Conservation (phyloP, 352 stramenopile species). For the Phytopythium chamaehyphon region DNA sequence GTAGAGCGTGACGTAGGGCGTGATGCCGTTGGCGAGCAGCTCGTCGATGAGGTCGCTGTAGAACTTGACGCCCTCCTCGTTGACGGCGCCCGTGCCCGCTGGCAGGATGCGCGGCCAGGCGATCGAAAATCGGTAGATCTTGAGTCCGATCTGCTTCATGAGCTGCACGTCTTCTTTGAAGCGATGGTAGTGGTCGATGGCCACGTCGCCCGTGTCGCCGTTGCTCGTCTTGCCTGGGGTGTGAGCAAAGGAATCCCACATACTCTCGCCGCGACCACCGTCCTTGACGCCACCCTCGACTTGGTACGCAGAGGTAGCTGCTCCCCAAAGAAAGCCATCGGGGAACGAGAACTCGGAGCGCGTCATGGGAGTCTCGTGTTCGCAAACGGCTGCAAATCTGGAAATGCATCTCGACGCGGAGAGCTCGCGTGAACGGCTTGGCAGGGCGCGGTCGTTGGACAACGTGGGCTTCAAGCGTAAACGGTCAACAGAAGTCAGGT, state of each 20-base stretch:
- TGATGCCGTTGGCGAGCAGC: slow-evolving; percentile 80
- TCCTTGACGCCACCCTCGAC: slow-evolving; percentile 88
- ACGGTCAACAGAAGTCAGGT: too few species aligned
- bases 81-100: slow-evolving; percentile 64
- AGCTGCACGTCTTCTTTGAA: slow-evolving; percentile 89
- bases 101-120: slow-evolving; percentile 92
- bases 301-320: slow-evolving; percentile 88
- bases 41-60: slow-evolving; percentile 90
- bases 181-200: slow-evolving; percentile 90
- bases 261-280: slow-evolving; percentile 73
- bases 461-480: too few species aligned
- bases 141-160: slow-evolving; percentile 88
- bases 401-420: too few species aligned
- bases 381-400: too few species aligned
- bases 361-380: slow-evolving; percentile 8
- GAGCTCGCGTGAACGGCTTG: too few species aligned
- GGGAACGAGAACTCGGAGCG: slow-evolving; percentile 34
- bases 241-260: slow-evolving; percentile 90
- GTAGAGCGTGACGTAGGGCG: slow-evolving; percentile 92
- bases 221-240: slow-evolving; percentile 59
- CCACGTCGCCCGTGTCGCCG: slow-evolving; percentile 80
- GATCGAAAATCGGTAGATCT: slow-evolving; percentile 90
- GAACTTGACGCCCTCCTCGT: slow-evolving; percentile 84
- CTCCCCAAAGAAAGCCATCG: slow-evolving; percentile 79
- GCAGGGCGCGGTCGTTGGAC: too few species aligned